phyloP scores from a whole-genome alignment of 148 eudicot species.

The Amaranthus cruentus region DNA sequence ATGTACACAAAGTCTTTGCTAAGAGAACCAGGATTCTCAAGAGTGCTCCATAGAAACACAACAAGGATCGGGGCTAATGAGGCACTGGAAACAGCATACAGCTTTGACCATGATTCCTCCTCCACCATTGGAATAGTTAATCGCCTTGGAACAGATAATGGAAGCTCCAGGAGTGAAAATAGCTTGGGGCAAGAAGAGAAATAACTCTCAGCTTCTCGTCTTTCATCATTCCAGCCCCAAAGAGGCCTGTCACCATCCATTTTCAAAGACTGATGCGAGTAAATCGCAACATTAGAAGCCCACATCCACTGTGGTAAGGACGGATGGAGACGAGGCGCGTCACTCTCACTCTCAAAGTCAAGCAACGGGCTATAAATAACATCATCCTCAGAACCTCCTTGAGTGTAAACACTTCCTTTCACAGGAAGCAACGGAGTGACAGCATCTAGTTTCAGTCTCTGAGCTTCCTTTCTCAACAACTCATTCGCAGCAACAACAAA shows the following conservation, averaged over 20 bases:
- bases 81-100: conserved; percentile 77
- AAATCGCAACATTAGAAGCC: conserved; percentile 97
- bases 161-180: conserved; percentile 60
- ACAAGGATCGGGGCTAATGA: conserved; percentile 69
- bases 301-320: conserved; percentile 99
- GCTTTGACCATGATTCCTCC: conserved; percentile 79
- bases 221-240: conserved; percentile 97
- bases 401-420: conserved; percentile 53
- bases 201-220: conserved; percentile 29
- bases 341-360: conserved; percentile 58
- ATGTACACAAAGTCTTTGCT: conserved; percentile 39
- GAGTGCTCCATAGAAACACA: conserved; percentile 55
- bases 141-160: conserved; percentile 69
- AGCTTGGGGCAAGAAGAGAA: conserved; percentile 52
- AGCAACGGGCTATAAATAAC: conserved; percentile 57
- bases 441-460: conserved; percentile 58
- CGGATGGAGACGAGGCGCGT: conserved; percentile 40
- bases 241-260: conserved; percentile 62
- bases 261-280: conserved; percentile 58
- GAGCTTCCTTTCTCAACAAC: conserved; percentile 59
- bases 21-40: conserved; percentile 34
- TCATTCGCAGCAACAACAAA: conserved; percentile 80
- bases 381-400: conserved; percentile 47
- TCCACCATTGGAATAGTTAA: conserved; percentile 83
- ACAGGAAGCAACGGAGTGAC: conserved; percentile 89